Evolutionary conservation across 148 eudicot species (phyloP).

Genomic region (Rhododendron ovatum): DNA sequence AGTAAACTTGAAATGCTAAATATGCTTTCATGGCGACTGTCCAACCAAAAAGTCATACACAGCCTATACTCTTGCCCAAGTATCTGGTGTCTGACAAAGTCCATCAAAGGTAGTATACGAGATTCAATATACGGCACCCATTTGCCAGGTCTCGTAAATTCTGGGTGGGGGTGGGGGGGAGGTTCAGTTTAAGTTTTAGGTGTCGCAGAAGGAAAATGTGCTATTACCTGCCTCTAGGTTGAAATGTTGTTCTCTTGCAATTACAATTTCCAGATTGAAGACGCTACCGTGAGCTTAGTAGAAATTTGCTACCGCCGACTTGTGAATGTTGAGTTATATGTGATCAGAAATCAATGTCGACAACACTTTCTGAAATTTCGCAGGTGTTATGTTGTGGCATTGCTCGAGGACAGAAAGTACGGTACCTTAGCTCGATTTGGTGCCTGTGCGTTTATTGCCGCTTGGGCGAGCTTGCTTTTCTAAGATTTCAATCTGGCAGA

Average conservation of each 20-base stretch:
- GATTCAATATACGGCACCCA: neutral
- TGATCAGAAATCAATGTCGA: neutral
- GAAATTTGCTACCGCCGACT: too few relatives aligned
- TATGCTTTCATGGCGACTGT: too few relatives aligned
- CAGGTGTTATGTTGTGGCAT: conserved; percentile 88
- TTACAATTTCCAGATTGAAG: neutral
- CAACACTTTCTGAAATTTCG: neutral
- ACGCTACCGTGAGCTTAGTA: neutral
- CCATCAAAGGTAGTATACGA: neutral
- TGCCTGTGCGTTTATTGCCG: conserved; percentile 83
- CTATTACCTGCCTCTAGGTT: neutral
- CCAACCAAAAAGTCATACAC: too few relatives aligned
- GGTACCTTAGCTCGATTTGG: conserved; percentile 93
- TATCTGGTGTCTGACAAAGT: neutral
- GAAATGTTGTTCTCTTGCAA: neutral
- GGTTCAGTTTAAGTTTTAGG: neutral
- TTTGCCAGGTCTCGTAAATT: neutral
- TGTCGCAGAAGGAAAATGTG: neutral
- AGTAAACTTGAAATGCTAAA: too few relatives aligned
- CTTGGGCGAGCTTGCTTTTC: conserved; percentile 87
- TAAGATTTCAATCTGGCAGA: conserved; percentile 13
- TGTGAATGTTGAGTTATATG: neutral
- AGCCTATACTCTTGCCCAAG: too few relatives aligned
- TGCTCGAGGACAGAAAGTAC: conserved; percentile 75
- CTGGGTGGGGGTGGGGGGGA: too few relatives aligned